Base-by-base conservation (phyloP, 2,329 filamentous ascomycete genomes). In the Colletotrichum tabaci region DNA sequence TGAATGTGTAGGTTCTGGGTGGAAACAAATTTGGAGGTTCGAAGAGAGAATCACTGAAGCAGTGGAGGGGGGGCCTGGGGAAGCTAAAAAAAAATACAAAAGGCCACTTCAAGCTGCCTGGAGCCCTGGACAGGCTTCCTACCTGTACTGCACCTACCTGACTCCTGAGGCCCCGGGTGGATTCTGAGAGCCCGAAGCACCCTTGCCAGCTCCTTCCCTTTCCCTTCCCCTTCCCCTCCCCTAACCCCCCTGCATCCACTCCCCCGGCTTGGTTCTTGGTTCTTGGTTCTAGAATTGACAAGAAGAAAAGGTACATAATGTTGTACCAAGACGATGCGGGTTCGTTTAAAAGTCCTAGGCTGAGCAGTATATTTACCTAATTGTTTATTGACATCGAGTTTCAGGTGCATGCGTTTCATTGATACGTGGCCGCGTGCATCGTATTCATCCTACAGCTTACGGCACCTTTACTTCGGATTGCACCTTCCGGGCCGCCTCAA, bases 271-370 rank as follows among this genome's bases (percentile, higher is more conserved):
- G 70, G 42, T 73, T 74, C 72, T 13, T 44, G 70, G 42, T 73
- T 74, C 72, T 13, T 44, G 70, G 42, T 73, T 74, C 72, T 74
- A 73, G 72, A 73, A 74, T 56, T 72, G 35, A 26, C 50, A 57
- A 67, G 72, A 74, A 74, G 64, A 60, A 73, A 73, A 73, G 65
- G 40, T 70, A 73, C 69, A 64, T 70, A 38, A n/a, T 16, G 21
- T 46, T 30, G 70, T 72, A 69, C 61, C n/a, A 26, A 23, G 21
- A 13, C 18, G 16, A 30, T 50, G 12, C 13, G 46, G 44, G 12
- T 61, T 50, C 23, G 30, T 38, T 38, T 10, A 50, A 4, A n/a
- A 9, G 44, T 47, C 6, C 15, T 16, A 52, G 15, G 21, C 9
- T 8, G 8, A n/a, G 40, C 9, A 26, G 30, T 47, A 18, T 40